Evolutionary conservation across 495 filamentous ascomycete species (phyloP), one percentile per base, ranked within the genome.

Genomic region (Talaromyces wortmannii): DNA sequence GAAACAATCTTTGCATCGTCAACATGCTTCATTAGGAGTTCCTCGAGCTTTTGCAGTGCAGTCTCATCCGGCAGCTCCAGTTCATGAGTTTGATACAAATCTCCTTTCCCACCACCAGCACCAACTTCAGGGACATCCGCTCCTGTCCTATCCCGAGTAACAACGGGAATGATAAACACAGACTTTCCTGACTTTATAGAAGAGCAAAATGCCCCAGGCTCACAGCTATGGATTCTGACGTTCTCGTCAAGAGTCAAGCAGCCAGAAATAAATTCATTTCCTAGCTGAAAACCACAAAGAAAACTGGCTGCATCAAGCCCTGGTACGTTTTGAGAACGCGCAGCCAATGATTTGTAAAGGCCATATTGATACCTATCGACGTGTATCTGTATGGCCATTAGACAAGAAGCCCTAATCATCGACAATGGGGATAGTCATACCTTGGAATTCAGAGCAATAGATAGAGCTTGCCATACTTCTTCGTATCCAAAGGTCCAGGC

Each of bases 401-500:
- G 57, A 36, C 32, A 18, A 12, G 8, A 4, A 29, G 33, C 10
- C 46, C 7, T 5, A 49, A 13, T 0, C n/a, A 31, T 42, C 5
- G 23, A 12, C 11, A 45, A 17, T 16, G 23, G 33, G 10, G 15
- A 11, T 29, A 7, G 30, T 50, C 56, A 16, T 71, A 88, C 89
- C 69, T 80, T 82, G 2, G 83, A 83, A 18, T 80, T 67, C 3
- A 97, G 71, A 8, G 81, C 79, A 11, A 83, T 80, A 1, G 90
- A 84, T 11, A 97, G 70, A 4, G 90, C 87, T 53, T 90, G 74
- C 91, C 91, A 97, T 0, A 96, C 90, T 53, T 96, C 89, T 66
- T 96, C 90, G 49, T 90, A 89, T 29, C 92, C 92, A 65, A 94
- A 95, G 2, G 92, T 97, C 92, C 92, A 97, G 3, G 91, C 81